Evolutionary conservation across 768 basidiomycete species (phyloP).

Genomic region (Calocera cornea): DNA sequence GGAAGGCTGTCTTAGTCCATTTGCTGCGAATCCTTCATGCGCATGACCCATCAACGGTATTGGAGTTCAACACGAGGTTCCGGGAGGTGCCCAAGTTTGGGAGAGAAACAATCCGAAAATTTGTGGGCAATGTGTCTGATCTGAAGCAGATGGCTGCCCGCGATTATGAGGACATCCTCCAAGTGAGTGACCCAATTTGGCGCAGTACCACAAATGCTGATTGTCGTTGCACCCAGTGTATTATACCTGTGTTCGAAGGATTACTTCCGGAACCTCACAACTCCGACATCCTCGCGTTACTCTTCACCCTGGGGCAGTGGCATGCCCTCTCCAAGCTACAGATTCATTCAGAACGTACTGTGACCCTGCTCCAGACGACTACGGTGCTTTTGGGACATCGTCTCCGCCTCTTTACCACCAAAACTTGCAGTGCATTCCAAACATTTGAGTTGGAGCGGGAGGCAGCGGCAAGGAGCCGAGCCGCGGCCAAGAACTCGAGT

Average conservation of each 20-base stretch:
- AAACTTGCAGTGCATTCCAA: constrained; percentile 19
- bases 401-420: constrained; percentile 24
- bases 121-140: constrained; percentile 25
- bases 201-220: too few relatives aligned
- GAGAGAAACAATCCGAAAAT: constrained; percentile 24
- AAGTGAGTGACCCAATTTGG: constrained; percentile 19
- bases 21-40: constrained; percentile 23
- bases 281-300: constrained; percentile 21
- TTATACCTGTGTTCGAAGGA: constrained; percentile 30
- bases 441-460: constrained; percentile 31
- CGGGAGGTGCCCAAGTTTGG: constrained; percentile 26
- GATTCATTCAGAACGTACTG: constrained; percentile 19
- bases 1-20: constrained; percentile 28
- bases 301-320: constrained; percentile 27
- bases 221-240: constrained; percentile 18
- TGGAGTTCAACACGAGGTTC: too few relatives aligned
- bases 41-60: neutral
- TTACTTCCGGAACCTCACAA: constrained; percentile 23
- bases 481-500: neutral
- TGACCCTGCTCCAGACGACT: constrained; percentile 14
- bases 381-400: constrained; percentile 22
- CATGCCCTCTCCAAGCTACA: constrained; percentile 30
- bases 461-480: constrained; percentile 20
- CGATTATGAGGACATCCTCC: constrained; percentile 34
- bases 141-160: constrained; percentile 28